These are phyloP conservation scores for Trichophyton rubrum DNA, from an alignment of 2,329 filamentous ascomycete species.

Conservation along the genomic window DNA sequence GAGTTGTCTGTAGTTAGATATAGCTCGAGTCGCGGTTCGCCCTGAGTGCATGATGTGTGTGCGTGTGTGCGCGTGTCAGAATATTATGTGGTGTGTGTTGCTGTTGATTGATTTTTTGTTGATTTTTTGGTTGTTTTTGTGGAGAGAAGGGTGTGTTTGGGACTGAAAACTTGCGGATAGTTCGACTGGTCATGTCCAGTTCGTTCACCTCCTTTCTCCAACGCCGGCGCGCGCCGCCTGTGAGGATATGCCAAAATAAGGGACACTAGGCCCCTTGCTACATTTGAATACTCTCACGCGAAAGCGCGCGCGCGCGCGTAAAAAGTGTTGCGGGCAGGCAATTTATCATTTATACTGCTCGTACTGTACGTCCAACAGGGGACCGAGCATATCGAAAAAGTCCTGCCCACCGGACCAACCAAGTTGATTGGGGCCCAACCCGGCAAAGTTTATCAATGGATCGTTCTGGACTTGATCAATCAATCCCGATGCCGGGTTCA, in stretches of 20 bases:
- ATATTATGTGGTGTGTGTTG: background rate
- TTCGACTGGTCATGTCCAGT: background rate
- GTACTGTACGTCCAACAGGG: slow-evolving; percentile 15
- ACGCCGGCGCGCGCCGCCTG: too few species aligned
- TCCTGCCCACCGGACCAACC: slow-evolving; percentile 17
- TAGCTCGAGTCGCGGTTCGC: background rate
- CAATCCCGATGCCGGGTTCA: slow-evolving; percentile 3
- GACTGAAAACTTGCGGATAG: background rate
- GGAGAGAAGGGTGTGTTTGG: background rate
- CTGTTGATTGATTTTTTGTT: background rate
- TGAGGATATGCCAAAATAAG: background rate
- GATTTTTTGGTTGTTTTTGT: background rate
- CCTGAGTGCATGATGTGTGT: background rate
- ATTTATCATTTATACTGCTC: slow-evolving; percentile 15
- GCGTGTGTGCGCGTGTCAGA: background rate
- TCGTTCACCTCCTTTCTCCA: background rate
- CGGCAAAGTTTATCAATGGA: slow-evolving; percentile 15
- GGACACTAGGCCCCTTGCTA: background rate
- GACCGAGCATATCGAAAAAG: slow-evolving; percentile 16
- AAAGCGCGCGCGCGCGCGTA: background rate
- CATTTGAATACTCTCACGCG: background rate
- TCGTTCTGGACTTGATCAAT: slow-evolving; percentile 11
- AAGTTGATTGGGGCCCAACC: slow-evolving; percentile 15
- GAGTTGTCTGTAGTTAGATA: background rate
- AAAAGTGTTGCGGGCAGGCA: background rate